phyloP scores from a whole-genome alignment of 2,329 filamentous ascomycete species.

The Thielaviopsis musarum region DNA sequence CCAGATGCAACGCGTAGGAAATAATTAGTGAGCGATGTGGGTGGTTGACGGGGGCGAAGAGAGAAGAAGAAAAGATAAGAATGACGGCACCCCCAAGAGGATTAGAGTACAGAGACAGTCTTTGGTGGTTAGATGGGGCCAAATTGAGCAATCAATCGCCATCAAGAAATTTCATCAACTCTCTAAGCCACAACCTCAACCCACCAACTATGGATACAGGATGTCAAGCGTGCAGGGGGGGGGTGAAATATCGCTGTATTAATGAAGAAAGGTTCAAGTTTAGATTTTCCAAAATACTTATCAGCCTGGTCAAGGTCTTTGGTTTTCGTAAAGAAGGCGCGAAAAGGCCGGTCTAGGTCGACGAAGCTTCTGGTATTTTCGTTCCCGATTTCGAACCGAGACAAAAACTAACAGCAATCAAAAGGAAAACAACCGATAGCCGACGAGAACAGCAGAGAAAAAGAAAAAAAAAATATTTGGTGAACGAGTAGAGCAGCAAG shows the following conservation, averaged over 20 bases:
- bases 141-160: background rate
- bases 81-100: too few species aligned
- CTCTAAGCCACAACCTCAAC: background rate
- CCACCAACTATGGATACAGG: background rate
- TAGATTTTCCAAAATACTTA: too few species aligned
- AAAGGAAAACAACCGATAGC: background rate
- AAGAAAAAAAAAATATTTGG: background rate
- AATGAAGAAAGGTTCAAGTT: too few species aligned
- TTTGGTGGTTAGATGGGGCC: background rate
- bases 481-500: background rate
- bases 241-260: too few species aligned
- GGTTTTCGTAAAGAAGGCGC: background rate
- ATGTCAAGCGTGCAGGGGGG: too few species aligned
- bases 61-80: too few species aligned
- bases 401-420: background rate
- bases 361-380: background rate
- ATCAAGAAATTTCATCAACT: background rate
- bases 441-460: background rate
- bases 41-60: background rate
- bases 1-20: background rate
- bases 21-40: background rate
- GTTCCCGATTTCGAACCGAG: background rate
- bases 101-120: background rate
- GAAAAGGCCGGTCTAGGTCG: background rate
- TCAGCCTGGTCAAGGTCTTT: background rate